Percentiles rank a stretch among this genome's conserved stretches.
Evolutionary conservation across 805 yeast species (phyloP).

Genomic region (Nakazawaea ambrosiae): DNA sequence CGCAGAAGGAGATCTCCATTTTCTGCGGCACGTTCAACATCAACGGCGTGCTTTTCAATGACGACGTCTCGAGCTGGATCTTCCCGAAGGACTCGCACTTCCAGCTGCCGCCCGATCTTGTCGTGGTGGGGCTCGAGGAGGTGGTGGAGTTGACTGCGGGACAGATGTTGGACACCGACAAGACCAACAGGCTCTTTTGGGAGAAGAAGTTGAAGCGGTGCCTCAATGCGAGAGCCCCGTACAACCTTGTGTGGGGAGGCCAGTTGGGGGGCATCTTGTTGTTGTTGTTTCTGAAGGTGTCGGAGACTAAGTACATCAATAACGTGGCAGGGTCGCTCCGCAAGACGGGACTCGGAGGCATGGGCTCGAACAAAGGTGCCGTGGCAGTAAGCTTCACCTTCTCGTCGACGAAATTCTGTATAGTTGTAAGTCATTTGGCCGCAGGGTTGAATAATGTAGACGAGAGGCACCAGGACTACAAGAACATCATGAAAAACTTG

Average conservation of each 20-base stretch:
- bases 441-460: slow-evolving; percentile 80
- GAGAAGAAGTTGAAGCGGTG: slow-evolving; percentile 49
- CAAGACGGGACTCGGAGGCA: slow-evolving; percentile 78
- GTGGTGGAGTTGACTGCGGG: slow-evolving; percentile 79
- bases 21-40: slow-evolving; percentile 50
- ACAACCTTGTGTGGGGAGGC: slow-evolving; percentile 59
- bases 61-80: slow-evolving; percentile 35
- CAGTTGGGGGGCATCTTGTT: slow-evolving; percentile 83
- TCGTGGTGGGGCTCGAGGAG: slow-evolving; percentile 84
- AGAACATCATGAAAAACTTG: slow-evolving; percentile 67
- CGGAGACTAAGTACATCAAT: slow-evolving; percentile 43
- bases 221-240: slow-evolving; percentile 36
- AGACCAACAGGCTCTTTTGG: slow-evolving; percentile 54
- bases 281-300: slow-evolving; percentile 57
- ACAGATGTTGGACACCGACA: slow-evolving; percentile 75
- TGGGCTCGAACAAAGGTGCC: slow-evolving; percentile 60
- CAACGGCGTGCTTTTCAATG: slow-evolving; percentile 40
- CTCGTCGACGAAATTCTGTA: slow-evolving; percentile 61
- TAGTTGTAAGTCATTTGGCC: slow-evolving; percentile 87
- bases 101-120: slow-evolving; percentile 51
- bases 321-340: slow-evolving; percentile 71
- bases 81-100: slow-evolving; percentile 31
- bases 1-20: slow-evolving; percentile 31
- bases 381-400: slow-evolving; percentile 62
- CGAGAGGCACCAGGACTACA: slow-evolving; percentile 83